phyloP scores from a whole-genome alignment of 164 flowering plant genomes.

The Berberis thunbergii region DNA sequence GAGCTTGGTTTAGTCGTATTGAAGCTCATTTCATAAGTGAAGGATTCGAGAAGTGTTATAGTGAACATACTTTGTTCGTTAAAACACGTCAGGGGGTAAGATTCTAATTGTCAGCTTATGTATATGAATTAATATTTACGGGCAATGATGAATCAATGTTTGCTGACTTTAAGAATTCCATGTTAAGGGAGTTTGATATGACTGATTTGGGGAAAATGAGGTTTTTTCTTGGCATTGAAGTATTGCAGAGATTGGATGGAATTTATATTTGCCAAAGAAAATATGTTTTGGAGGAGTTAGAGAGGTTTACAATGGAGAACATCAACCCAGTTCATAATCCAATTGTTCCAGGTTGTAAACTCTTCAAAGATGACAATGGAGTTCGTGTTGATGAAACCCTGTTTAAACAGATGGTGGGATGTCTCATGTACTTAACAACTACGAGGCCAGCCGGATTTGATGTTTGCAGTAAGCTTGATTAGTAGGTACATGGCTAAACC shows the following conservation, averaged over 20 bases:
- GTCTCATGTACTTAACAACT: background rate
- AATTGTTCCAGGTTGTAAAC: conserved; percentile 2
- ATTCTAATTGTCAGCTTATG: background rate
- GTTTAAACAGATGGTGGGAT: background rate
- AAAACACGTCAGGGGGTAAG: too few species aligned
- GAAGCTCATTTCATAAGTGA: too few species aligned
- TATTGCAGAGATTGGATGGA: background rate
- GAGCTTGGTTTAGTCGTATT: too few species aligned
- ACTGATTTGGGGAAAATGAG: background rate
- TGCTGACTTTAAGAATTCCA: background rate
- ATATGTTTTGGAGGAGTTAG: background rate
- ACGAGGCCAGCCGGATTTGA: background rate
- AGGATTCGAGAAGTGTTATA: too few species aligned
- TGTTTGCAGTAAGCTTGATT: background rate
- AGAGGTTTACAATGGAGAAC: background rate
- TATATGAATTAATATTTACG: background rate
- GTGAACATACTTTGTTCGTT: too few species aligned
- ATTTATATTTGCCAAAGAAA: background rate
- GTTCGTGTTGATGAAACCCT: background rate
- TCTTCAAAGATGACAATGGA: background rate
- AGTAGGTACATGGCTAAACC: background rate
- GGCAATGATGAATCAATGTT: background rate
- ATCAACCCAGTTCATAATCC: background rate
- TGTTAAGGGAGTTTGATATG: conserved; percentile 2
- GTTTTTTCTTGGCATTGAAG: conserved; percentile 3